phyloP scores from a whole-genome alignment of 768 basidiomycete genomes.

The Macrolepiota dolichaula region DNA sequence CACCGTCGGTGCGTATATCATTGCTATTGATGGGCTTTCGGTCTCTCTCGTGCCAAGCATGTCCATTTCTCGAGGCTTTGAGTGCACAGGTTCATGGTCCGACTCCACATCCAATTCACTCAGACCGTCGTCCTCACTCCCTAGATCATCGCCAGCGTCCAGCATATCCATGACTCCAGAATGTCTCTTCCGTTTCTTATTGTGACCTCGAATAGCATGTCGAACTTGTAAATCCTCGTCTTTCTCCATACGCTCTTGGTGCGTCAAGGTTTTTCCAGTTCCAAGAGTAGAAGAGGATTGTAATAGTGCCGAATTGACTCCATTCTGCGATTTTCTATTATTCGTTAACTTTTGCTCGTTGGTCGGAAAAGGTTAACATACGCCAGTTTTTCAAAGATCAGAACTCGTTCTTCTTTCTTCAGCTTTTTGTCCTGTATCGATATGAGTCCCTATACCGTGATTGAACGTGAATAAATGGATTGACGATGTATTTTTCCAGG shows the following conservation, averaged over 20 bases:
- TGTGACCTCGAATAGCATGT: constrained; percentile 44
- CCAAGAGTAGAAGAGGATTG: constrained; percentile 85
- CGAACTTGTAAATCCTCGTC: constrained; percentile 58
- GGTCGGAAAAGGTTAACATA: constrained; percentile 33
- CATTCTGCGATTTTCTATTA: constrained; percentile 9
- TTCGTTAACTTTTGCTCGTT: neutral
- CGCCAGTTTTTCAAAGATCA: constrained; percentile 81
- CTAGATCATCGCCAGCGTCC: constrained; percentile 27
- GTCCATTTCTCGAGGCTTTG: constrained; percentile 7
- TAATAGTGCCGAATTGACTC: constrained; percentile 50
- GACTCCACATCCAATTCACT: constrained; percentile 11
- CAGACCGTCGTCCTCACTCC: constrained; percentile 24
- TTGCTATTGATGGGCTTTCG: constrained; percentile 15
- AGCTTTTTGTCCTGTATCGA: constrained; percentile 78
- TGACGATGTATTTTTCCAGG: constrained; percentile 88
- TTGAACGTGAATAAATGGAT: constrained; percentile 20
- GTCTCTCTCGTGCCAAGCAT: constrained; percentile 7
- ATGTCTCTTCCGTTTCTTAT: constrained; percentile 48
- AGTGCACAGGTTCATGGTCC: constrained; percentile 11
- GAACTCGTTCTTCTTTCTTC: constrained; percentile 80
- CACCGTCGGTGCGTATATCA: constrained; percentile 16
- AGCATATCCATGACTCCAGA: constrained; percentile 35
- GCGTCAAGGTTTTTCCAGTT: constrained; percentile 61
- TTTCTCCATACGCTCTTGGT: constrained; percentile 55
- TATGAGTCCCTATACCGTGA: neutral